Conservation (phyloP, 352 stramenopile genomes). For the Phytopythium sindhum region DNA sequence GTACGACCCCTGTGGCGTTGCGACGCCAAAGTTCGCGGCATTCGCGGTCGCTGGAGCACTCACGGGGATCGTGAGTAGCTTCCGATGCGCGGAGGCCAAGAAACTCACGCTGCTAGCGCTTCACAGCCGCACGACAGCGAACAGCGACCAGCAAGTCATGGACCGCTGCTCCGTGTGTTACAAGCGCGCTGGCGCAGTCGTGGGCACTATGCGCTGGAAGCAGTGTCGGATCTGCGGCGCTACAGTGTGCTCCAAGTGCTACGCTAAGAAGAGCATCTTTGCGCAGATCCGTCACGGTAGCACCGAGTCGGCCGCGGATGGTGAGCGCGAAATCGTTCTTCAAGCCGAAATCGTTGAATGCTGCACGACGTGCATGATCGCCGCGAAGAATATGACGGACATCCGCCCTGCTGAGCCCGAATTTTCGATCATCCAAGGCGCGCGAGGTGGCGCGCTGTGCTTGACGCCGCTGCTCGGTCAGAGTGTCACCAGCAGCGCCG, state of each 20-base stretch:
- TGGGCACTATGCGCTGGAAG: conserved; percentile 7
- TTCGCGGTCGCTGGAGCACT: conserved; percentile 22
- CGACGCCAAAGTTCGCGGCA: conserved; percentile 14
- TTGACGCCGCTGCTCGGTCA: conserved; percentile 1
- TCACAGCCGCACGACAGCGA: conserved; percentile 5
- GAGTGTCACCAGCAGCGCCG: conserved; percentile 1
- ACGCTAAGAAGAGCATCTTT: conserved; percentile 15
- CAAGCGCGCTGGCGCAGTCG: conserved; percentile 3
- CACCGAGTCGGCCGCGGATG: neutral
- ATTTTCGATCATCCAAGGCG: conserved; percentile 20
- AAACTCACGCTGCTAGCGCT: conserved; percentile 27
- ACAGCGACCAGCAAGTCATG: neutral
- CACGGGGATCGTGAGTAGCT: conserved; percentile 18
- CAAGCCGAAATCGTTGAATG: conserved; percentile 16
- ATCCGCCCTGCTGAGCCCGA: conserved; percentile 18
- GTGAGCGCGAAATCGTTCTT: neutral
- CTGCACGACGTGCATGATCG: conserved; percentile 34
- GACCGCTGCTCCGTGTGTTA: conserved; percentile 6
- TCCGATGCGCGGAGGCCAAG: conserved; percentile 29
- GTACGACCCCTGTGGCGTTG: conserved; percentile 14
- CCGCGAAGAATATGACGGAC: conserved; percentile 25
- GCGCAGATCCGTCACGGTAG: neutral
- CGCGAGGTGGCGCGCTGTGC: neutral
- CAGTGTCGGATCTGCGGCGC: conserved; percentile 21
- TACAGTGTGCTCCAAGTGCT: conserved; percentile 27